Evolutionary conservation across 169 alveolate species (phyloP).

Genomic region (Babesia gibsoni): DNA sequence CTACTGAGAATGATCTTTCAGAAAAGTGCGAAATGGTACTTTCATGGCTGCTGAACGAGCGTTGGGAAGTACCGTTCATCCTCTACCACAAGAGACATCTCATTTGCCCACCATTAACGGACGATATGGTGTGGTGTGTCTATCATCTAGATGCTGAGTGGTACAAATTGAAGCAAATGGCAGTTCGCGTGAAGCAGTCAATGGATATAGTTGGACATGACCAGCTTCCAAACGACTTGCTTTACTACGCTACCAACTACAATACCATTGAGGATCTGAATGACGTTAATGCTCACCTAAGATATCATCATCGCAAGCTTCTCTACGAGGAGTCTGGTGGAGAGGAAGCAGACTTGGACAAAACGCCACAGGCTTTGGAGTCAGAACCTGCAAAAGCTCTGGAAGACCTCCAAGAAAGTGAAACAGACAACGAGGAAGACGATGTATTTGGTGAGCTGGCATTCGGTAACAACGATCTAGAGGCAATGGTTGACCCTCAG

Average conservation of each 20-base stretch:
- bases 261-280: slow-evolving; percentile 40
- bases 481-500: slow-evolving; percentile 14
- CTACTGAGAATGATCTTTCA: slow-evolving; percentile 29
- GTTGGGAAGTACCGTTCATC: slow-evolving; percentile 74
- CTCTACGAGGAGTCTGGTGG: slow-evolving; percentile 2
- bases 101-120: slow-evolving; percentile 76
- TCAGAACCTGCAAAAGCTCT: not conserved
- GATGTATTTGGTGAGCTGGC: slow-evolving; percentile 55
- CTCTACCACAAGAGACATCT: slow-evolving; percentile 75
- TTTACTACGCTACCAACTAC: slow-evolving; percentile 47
- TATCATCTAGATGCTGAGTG: slow-evolving; percentile 74
- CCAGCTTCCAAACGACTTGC: slow-evolving; percentile 47
- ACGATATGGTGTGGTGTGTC: slow-evolving; percentile 74
- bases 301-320: slow-evolving; percentile 28
- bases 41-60: slow-evolving; percentile 68
- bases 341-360: not conserved
- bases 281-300: slow-evolving; percentile 45
- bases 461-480: not conserved
- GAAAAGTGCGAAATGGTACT: slow-evolving; percentile 71
- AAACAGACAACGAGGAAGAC: slow-evolving; percentile 28
- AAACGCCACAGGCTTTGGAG: not conserved
- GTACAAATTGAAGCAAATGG: slow-evolving; percentile 25
- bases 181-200: slow-evolving; percentile 26
- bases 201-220: slow-evolving; percentile 49
- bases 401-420: slow-evolving; percentile 18